Conservation (phyloP, 176 grass and related monocot species). For the Tillandsia leiboldiana region DNA sequence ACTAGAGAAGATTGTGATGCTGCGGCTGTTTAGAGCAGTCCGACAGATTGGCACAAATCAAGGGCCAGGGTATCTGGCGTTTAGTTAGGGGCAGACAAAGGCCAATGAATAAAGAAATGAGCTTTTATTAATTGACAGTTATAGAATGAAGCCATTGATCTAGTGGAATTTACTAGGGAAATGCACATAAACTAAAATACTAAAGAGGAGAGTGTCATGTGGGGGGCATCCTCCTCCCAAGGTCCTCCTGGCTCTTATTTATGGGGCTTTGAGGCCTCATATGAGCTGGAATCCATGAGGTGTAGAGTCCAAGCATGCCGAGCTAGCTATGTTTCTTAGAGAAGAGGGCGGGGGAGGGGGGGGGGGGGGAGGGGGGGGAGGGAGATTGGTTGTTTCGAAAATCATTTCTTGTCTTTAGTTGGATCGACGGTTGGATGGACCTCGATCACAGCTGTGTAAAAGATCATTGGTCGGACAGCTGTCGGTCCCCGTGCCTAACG, state of each 20-base stretch:
- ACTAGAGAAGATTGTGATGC: slow-evolving; percentile 23
- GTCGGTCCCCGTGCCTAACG: slow-evolving; percentile 41
- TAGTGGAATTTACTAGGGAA: slow-evolving; percentile 27
- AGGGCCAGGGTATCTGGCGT: slow-evolving; percentile 32
- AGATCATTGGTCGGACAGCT: slow-evolving; percentile 46
- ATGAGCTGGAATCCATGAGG: slow-evolving; percentile 43
- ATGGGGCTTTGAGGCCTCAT: slow-evolving; percentile 28
- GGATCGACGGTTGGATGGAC: slow-evolving; percentile 21
- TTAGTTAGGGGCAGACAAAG: slow-evolving; percentile 2
- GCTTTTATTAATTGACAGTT: slow-evolving; percentile 19
- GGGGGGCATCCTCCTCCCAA: neutral
- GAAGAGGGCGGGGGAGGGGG: no score
- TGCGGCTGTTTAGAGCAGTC: slow-evolving; percentile 33
- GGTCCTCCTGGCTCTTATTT: slow-evolving; percentile 4
- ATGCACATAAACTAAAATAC: slow-evolving; percentile 26
- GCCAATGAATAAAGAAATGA: slow-evolving; percentile 22
- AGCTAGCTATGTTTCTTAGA: slow-evolving; percentile 22
- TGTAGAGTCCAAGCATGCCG: slow-evolving; percentile 28
- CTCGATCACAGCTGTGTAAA: slow-evolving; percentile 47
- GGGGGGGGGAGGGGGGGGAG: no score
- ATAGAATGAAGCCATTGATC: slow-evolving; percentile 26
- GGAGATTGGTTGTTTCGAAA: slow-evolving; percentile 20
- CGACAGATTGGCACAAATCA: slow-evolving; percentile 40
- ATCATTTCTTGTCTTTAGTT: slow-evolving; percentile 25
- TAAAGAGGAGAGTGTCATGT: slow-evolving; percentile 14